Evolutionary conservation across 768 basidiomycete genomes (phyloP).

Genomic region (Chalciporus sphaerocephalus): DNA sequence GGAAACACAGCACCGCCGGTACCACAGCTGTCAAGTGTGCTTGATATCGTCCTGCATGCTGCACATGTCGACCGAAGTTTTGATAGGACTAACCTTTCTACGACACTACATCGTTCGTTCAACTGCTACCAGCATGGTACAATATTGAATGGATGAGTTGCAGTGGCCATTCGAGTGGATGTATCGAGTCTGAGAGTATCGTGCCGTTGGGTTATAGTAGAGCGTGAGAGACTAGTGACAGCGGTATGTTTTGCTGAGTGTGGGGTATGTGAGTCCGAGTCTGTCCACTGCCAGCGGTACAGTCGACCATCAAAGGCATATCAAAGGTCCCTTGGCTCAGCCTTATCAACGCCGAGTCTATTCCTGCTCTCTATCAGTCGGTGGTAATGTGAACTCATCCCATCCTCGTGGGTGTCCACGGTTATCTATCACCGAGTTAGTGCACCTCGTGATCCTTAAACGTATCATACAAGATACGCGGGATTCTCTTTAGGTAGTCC

Average conservation of each 20-base stretch:
- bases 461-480: not conserved
- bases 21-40: slow-evolving; percentile 20
- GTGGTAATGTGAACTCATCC: not conserved
- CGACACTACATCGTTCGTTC: no score
- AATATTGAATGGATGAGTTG: no score
- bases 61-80: not conserved
- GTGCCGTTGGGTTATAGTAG: no score
- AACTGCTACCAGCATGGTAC: no score
- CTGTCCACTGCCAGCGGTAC: no score
- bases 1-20: slow-evolving; percentile 17
- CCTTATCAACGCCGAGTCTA: not conserved
- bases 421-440: not conserved
- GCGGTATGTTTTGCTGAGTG: no score
- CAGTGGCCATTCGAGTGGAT: no score
- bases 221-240: no score
- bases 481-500: not conserved
- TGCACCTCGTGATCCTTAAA: not conserved
- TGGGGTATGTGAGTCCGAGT: no score
- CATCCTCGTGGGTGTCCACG: not conserved
- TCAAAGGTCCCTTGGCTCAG: not conserved
- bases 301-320: no score
- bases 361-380: not conserved
- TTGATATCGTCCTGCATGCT: slow-evolving; percentile 22
- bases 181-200: no score
- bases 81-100: slow-evolving; percentile 5